Evolutionary conservation across 352 stramenopile genomes (phyloP), one percentile per base, ranked within the genome.

Genomic region (Globisporangium yorkense): DNA sequence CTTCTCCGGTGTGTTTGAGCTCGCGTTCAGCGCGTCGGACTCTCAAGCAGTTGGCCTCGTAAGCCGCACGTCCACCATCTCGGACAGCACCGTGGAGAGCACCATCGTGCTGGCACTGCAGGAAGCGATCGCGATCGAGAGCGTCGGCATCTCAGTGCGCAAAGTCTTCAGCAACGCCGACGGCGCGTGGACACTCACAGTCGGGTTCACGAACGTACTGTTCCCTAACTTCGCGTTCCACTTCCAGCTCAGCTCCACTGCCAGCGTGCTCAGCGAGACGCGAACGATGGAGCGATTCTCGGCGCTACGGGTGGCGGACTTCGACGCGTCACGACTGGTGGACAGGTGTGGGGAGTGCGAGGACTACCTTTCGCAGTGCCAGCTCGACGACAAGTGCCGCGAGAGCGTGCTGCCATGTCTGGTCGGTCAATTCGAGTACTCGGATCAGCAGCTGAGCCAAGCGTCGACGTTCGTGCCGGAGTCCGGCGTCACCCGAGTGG

Each of bases 1-100:
- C 0, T 64, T 74, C 40, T 45, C 24, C 20, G 67, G 67, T 1
- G n/a, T 46, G n/a, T 56, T 74, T 20, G 27, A 49, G 10, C 0
- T 71, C 39, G 41, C 33, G 1, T 63, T 68, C 43, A 51, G 47
- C 0, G 5, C 40, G 6, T 37, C 33, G 33, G 33, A 37, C 33
- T 37, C 33, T 12, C 33, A 6, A 6, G 5, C 33, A 5, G 33
- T 37, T 37, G 27, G 10, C 0, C 16, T 18, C 18, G 7, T 63
- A 16, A 59, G 39, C 1, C n/a, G 53, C 2, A n/a, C 48, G 1
- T 59, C 51, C 3, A 43, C 4, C 1, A 37, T 37, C 33, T 37
- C 33, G 9, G 33, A 37, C 33, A 37, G 9, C 33, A 37, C 33
- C 33, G 5, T 37, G 33, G 41, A 52, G 5, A 53, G 13, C 18